Evolutionary conservation across 768 basidiomycete species (phyloP).

Genomic region (Lactarius hatsudake): DNA sequence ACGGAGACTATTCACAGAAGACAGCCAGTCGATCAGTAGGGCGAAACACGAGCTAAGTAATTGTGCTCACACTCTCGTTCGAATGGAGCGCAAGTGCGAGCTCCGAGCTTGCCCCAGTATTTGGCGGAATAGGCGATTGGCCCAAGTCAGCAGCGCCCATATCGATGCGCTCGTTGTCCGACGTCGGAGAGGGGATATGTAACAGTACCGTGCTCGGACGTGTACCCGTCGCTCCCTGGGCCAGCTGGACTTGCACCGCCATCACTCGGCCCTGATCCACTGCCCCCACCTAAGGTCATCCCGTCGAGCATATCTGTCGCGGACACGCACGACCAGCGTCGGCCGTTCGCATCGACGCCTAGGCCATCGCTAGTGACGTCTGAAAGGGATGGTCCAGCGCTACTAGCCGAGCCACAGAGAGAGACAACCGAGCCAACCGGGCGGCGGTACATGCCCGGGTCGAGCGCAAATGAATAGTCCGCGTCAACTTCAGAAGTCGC

Average conservation of each 20-base stretch:
- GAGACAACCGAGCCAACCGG: constrained; percentile 24
- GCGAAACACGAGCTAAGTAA: not conserved
- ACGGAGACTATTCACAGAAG: constrained; percentile 6
- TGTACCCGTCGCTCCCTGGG: constrained; percentile 22
- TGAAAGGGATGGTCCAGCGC: constrained; percentile 26
- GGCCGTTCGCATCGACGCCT: constrained; percentile 20
- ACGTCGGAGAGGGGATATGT: constrained; percentile 27
- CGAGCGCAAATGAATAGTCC: constrained; percentile 13
- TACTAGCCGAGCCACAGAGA: constrained; percentile 19
- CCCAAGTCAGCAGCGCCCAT: not conserved
- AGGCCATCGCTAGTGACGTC: constrained; percentile 24
- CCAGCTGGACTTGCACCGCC: constrained; percentile 5
- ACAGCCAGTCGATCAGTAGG: not conserved
- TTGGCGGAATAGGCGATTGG: constrained; percentile 13
- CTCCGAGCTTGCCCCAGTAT: constrained; percentile 16
- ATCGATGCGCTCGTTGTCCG: constrained; percentile 21
- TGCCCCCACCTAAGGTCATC: constrained; percentile 16
- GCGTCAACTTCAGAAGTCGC: constrained; percentile 12
- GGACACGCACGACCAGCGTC: constrained; percentile 27
- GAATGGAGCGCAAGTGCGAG: constrained; percentile 23
- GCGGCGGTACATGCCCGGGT: constrained; percentile 19
- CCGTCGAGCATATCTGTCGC: constrained; percentile 23
- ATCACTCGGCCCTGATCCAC: constrained; percentile 1
- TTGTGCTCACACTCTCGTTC: constrained; percentile 21
- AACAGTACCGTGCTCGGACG: constrained; percentile 23